Percentiles rank a stretch among this genome's conserved stretches.
Conservation (phyloP, 768 basidiomycete genomes). For the Lactarius sp. region DNA sequence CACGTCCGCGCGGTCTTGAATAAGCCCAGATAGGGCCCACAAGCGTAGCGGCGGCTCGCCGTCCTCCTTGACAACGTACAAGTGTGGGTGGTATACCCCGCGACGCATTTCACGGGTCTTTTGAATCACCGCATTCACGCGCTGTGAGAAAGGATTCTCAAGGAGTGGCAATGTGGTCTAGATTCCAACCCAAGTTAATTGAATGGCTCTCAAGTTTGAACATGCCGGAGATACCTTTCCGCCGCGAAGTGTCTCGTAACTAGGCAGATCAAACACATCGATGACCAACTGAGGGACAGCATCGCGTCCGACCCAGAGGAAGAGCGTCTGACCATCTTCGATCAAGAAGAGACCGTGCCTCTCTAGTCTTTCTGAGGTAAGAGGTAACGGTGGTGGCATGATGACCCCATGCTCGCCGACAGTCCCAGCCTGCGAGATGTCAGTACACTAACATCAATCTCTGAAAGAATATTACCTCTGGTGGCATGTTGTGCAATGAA, state of each 20-base stretch:
- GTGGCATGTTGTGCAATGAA: constrained; percentile 92
- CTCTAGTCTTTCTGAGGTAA: constrained; percentile 93
- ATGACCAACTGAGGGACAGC: constrained; percentile 92
- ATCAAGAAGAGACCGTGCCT: constrained; percentile 94
- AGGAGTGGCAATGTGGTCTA: constrained; percentile 85
- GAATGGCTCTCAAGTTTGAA: neutral
- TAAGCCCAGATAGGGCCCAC: constrained; percentile 91
- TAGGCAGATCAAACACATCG: constrained; percentile 91
- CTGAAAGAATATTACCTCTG: constrained; percentile 54
- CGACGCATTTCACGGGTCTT: constrained; percentile 93
- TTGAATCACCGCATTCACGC: constrained; percentile 88
- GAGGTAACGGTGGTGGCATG: constrained; percentile 80
- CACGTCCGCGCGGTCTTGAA: constrained; percentile 94
- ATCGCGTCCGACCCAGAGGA: constrained; percentile 97
- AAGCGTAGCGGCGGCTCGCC: constrained; percentile 90
- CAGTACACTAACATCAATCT: constrained; percentile 9
- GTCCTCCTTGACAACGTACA: constrained; percentile 97
- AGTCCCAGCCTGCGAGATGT: constrained; percentile 65
- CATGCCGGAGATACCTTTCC: constrained; percentile 63
- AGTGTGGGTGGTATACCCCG: constrained; percentile 87
- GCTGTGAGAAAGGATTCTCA: constrained; percentile 94
- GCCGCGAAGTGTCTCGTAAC: constrained; percentile 82
- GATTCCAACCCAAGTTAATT: neutral
- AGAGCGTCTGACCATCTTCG: constrained; percentile 96
- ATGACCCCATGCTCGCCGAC: constrained; percentile 86